These are phyloP conservation scores for Diplosphaera chodatii DNA, from an alignment of 139 green algal genomes.

Conservation along the genomic window DNA sequence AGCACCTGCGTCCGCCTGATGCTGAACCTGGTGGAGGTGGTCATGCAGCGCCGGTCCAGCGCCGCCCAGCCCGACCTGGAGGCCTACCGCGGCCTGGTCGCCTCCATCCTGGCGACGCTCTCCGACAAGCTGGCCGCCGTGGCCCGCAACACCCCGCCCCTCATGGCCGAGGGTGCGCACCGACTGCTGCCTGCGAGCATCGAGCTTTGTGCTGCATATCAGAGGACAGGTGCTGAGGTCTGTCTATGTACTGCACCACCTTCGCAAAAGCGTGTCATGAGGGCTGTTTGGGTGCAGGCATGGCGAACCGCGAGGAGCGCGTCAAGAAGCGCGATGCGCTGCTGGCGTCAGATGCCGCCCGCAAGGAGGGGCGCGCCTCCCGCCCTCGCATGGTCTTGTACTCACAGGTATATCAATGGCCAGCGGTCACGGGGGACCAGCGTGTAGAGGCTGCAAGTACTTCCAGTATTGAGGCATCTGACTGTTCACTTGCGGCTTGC, in stretches of 20 bases:
- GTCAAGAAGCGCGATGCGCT: neutral
- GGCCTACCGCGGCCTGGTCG: conserved; percentile 50
- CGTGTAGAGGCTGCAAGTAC: too few species aligned
- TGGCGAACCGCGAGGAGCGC: neutral
- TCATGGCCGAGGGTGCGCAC: conserved; percentile 27
- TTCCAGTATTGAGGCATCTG: too few species aligned
- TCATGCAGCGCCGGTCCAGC: conserved; percentile 44
- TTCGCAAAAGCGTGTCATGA: too few species aligned
- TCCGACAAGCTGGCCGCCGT: conserved; percentile 67
- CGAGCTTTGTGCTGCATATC: too few species aligned
- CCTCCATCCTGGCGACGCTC: conserved; percentile 75
- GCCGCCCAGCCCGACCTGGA: conserved; percentile 1
- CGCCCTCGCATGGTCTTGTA: neutral
- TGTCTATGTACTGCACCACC: too few species aligned
- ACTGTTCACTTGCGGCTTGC: too few species aligned
- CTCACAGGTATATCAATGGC: neutral
- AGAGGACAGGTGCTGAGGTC: too few species aligned
- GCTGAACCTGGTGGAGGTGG: conserved; percentile 81
- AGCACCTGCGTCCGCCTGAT: conserved; percentile 77
- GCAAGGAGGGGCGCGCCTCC: neutral
- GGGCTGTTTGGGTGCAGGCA: neutral
- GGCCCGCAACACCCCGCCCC: conserved; percentile 16
- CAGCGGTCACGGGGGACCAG: too few species aligned
- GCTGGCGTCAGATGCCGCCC: neutral
- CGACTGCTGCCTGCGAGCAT: too few species aligned